Conservation (phyloP, 73 alveolate species). For the Uronychia binucleata region DNA sequence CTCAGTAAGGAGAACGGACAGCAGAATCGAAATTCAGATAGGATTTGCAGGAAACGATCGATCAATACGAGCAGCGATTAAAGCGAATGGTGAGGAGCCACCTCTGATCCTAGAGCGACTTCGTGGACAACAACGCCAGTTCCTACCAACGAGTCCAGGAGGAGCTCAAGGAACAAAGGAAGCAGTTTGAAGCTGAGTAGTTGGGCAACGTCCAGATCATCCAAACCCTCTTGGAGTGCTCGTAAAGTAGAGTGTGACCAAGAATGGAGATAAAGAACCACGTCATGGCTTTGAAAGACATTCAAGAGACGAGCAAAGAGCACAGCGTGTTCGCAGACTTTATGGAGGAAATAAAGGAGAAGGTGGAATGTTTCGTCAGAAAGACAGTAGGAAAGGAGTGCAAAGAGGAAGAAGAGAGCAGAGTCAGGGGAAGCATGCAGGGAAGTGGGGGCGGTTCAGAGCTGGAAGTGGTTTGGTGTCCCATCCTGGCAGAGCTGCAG, state of each 20-base stretch:
- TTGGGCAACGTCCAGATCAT: no score
- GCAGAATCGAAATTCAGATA: background rate
- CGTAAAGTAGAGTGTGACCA: no score
- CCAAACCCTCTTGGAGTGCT: no score
- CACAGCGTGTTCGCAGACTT: background rate
- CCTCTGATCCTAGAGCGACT: background rate
- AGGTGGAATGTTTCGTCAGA: background rate
- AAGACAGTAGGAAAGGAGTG: no score
- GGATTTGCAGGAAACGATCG: background rate
- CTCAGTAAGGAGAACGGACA: background rate
- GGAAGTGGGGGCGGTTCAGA: background rate
- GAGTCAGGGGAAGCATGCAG: background rate
- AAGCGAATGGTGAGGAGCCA: background rate
- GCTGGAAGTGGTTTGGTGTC: background rate
- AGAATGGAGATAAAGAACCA: background rate
- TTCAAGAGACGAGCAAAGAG: background rate
- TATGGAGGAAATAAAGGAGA: background rate
- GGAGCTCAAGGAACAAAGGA: no score
- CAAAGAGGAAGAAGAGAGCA: no score
- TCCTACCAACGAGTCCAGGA: background rate
- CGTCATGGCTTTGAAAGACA: background rate
- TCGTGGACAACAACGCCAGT: background rate
- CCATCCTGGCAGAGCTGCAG: background rate
- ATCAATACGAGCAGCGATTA: background rate
- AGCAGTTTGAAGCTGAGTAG: no score